Base-by-base conservation (phyloP, 2,329 filamentous ascomycete genomes). In the Capronia coronata region DNA sequence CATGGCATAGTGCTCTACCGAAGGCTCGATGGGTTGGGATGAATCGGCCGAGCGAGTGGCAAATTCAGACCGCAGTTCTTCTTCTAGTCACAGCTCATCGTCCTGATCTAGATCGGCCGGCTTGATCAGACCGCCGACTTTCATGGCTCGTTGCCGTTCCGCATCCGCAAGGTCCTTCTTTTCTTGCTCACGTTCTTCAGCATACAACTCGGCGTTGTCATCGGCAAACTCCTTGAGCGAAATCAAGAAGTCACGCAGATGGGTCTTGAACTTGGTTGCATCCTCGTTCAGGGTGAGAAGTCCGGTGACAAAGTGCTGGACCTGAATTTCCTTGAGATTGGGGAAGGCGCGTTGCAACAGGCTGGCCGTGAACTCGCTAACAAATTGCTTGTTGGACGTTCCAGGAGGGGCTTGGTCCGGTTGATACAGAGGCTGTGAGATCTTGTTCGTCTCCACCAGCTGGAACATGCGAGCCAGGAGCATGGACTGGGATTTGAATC, bases 401-500 rank as follows among this genome's bases (percentile, higher is more conserved):
- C 90, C 91, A 7, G 78, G 71, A 37, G 84, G 82, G 0, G 88
- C 90, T 71, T 95, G 87, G 25, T 93, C 89, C 3, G 82, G 75
- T 14, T 80, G 79, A 70, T 96, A 98, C 59, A 98, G 87, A 0
- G 91, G 91, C 3, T 90, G 88, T 63, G 88, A 84, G 50, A 98
- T 89, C 77, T 95, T 96, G 47, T 89, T 84, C 22, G 80, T 76
- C 59, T 90, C 81, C n/a, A 96, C 83, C 49, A 96, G 89, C 75
- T 90, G 94, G 73, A 98, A 95, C 79, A 98, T 90, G 64, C 90
- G 86, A 62, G 93, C 89, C 54, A 98, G 73, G 42, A 98, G 75
- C 79, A 93, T 85, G 2, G 90, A 90, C 72, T 98, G 93, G 7
- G 90, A 93, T 76, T 98, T 98, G 76, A 98, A 98, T 1, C 93